phyloP scores from a whole-genome alignment of 495 filamentous ascomycete genomes.

The Penicillium roqueforti region DNA sequence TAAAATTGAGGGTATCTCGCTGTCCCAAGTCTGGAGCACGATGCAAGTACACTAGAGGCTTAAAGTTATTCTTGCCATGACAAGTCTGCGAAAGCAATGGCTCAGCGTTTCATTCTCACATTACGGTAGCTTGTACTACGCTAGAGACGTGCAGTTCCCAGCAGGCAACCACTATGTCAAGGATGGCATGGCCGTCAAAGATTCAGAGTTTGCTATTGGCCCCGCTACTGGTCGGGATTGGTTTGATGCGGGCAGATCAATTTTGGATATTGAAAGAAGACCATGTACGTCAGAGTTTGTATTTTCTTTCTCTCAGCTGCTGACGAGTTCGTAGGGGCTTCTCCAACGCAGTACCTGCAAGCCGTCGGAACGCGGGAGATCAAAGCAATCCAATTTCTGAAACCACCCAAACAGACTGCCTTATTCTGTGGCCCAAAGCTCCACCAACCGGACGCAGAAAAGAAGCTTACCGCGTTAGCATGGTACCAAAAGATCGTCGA shows the following conservation, averaged over 20 bases:
- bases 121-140: background rate
- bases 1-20: background rate
- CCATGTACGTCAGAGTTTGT: background rate
- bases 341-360: background rate
- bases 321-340: background rate
- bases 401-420: constrained; percentile 24
- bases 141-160: background rate
- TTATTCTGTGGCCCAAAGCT: constrained; percentile 33
- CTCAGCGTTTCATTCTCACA: background rate
- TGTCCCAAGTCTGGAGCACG: background rate
- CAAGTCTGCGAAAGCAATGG: background rate
- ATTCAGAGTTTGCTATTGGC: constrained; percentile 31
- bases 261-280: constrained; percentile 25
- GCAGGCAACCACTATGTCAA: background rate
- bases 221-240: constrained; percentile 30
- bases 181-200: constrained; percentile 14
- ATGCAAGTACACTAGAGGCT: background rate
- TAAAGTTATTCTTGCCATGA: background rate
- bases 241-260: constrained; percentile 29
- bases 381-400: constrained; percentile 22
- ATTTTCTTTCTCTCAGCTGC: background rate
- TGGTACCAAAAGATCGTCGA: background rate
- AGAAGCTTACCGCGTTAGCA: constrained; percentile 24
- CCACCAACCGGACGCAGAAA: constrained; percentile 29
- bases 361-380: background rate